Conservation (phyloP, 2,329 filamentous ascomycete species). For the Nothopassalora personata region DNA sequence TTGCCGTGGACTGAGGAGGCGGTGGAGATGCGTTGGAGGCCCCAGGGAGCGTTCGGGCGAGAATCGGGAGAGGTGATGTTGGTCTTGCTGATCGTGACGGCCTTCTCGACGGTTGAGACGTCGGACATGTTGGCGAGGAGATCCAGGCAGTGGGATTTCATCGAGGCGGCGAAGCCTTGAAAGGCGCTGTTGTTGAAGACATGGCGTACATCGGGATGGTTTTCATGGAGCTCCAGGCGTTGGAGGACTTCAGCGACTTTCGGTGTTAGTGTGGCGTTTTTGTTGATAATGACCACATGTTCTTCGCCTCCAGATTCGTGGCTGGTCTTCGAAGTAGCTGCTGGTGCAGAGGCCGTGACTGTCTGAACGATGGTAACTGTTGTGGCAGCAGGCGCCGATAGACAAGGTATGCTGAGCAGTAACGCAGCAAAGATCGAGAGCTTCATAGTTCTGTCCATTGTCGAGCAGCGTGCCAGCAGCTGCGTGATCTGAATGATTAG, state of each 20-base stretch:
- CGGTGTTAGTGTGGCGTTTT: slow-evolving; percentile 27
- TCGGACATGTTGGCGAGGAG: slow-evolving; percentile 38
- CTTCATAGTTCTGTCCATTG: neutral
- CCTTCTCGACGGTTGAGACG: slow-evolving; percentile 40
- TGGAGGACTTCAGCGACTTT: slow-evolving; percentile 34
- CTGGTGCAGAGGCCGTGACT: neutral
- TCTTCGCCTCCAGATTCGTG: slow-evolving; percentile 27
- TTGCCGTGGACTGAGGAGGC: slow-evolving; percentile 22
- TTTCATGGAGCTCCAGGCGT: slow-evolving; percentile 33
- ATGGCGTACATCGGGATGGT: slow-evolving; percentile 36
- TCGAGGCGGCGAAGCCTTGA: slow-evolving; percentile 37
- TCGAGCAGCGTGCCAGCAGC: neutral
- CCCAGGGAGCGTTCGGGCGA: slow-evolving; percentile 40
- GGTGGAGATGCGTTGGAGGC: slow-evolving; percentile 42
- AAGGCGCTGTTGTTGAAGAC: slow-evolving; percentile 40
- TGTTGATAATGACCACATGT: slow-evolving; percentile 37
- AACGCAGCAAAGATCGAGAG: neutral
- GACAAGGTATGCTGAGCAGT: neutral
- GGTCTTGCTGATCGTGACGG: slow-evolving; percentile 22
- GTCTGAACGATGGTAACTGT: neutral
- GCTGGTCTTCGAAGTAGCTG: slow-evolving; percentile 4
- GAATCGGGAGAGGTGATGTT: slow-evolving; percentile 22
- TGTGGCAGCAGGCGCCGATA: neutral
- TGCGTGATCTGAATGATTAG: neutral
- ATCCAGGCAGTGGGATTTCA: slow-evolving; percentile 38